Conservation (phyloP, 1,284 basidiomycete genomes). For the Xerocomus minutiporus region DNA sequence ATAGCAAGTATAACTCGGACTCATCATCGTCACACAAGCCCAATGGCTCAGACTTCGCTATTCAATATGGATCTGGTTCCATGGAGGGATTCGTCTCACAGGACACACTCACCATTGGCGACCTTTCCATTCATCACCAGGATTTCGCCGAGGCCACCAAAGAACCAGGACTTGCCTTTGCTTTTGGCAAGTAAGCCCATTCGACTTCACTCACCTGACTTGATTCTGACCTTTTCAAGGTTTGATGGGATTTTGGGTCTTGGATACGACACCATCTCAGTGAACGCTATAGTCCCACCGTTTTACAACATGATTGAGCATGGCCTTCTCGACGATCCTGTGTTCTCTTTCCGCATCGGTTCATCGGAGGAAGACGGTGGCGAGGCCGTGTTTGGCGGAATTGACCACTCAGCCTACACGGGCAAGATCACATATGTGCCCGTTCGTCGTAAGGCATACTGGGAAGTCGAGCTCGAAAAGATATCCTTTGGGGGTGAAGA, state of each 20-base stretch:
- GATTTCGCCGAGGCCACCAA: slow-evolving; percentile 97
- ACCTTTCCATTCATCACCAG: slow-evolving; percentile 71
- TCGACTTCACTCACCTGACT: neutral
- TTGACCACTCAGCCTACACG: slow-evolving; percentile 75
- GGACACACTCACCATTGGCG: slow-evolving; percentile 82
- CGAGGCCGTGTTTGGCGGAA: slow-evolving; percentile 90
- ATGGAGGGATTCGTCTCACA: slow-evolving; percentile 96
- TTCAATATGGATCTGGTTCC: slow-evolving; percentile 95
- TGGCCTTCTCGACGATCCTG: slow-evolving; percentile 76
- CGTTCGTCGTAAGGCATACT: slow-evolving; percentile 94
- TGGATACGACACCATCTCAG: slow-evolving; percentile 93
- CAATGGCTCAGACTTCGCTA: slow-evolving; percentile 89
- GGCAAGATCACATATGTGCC: slow-evolving; percentile 89
- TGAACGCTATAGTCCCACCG: slow-evolving; percentile 91
- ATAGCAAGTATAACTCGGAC: slow-evolving; percentile 88
- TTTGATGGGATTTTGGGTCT: slow-evolving; percentile 97
- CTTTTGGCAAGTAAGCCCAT: slow-evolving; percentile 88
- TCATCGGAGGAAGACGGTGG: slow-evolving; percentile 86
- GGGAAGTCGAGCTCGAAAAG: slow-evolving; percentile 93
- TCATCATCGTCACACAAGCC: slow-evolving; percentile 85
- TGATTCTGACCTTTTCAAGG: slow-evolving; percentile 38
- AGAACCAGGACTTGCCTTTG: slow-evolving; percentile 97
- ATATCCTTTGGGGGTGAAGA: slow-evolving; percentile 81
- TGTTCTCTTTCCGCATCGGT: slow-evolving; percentile 96
- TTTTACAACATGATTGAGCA: slow-evolving; percentile 94